Evolutionary conservation across 345 rosid genomes (phyloP).

Genomic region (Pugionium dolabratum): DNA sequence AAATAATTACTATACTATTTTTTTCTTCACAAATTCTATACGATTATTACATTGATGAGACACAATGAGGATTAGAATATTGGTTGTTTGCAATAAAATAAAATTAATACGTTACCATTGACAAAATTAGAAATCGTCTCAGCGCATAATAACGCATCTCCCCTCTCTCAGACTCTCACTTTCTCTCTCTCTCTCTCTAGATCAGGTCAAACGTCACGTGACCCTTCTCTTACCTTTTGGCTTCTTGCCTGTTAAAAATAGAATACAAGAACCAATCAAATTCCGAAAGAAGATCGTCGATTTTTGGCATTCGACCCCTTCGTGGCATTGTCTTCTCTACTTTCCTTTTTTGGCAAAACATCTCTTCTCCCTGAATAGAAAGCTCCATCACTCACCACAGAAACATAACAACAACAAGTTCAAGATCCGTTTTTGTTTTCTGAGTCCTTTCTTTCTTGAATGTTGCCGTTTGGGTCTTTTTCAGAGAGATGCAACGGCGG

Average conservation of each 20-base stretch:
- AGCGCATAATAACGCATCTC: background rate
- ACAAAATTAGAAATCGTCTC: conserved; percentile 11
- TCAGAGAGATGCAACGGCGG: conserved; percentile 41
- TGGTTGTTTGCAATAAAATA: background rate
- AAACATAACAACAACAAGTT: conserved; percentile 4
- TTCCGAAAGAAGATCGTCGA: background rate
- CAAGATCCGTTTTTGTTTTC: conserved; percentile 32
- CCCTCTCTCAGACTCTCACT: background rate
- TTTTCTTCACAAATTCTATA: background rate
- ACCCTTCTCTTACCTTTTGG: conserved; percentile 23
- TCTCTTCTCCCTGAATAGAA: conserved; percentile 24
- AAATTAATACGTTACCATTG: background rate
- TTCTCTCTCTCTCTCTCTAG: conserved; percentile 2
- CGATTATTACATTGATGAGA: background rate
- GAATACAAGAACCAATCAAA: conserved; percentile 28
- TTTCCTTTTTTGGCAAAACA: conserved; percentile 34
- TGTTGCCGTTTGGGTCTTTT: conserved; percentile 18
- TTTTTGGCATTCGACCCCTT: conserved; percentile 6
- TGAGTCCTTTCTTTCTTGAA: conserved; percentile 12
- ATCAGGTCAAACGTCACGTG: conserved; percentile 40
- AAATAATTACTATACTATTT: too few relatives aligned
- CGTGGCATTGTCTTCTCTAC: conserved; percentile 21
- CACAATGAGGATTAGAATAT: background rate
- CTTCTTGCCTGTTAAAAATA: conserved; percentile 29
- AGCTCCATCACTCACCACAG: conserved; percentile 9